Evolutionary conservation across 2,329 filamentous ascomycete genomes (phyloP), one percentile per base, ranked within the genome.

Genomic region (Fusarium sp.): DNA sequence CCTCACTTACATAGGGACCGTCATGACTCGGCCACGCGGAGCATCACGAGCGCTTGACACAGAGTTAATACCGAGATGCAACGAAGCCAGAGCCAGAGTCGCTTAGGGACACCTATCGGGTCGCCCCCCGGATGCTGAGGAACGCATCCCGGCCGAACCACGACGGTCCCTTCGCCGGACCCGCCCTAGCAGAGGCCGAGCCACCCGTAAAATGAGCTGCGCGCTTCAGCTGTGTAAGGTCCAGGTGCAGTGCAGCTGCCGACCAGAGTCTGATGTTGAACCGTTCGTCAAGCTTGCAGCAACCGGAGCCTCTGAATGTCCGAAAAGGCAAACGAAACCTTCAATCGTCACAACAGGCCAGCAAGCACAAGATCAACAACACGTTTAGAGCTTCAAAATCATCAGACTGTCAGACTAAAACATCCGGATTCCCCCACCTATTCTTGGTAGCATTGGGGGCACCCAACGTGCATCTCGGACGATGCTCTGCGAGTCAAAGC

Each of bases 11-110:
- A 66, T 34, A 66, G 58, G 61, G 56, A 64, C 63, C 48, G 48
- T 59, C 67, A 71, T 70, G 67, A 65, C 67, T 70, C 67, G 63
- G 66, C 66, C 34, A 58, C 65, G 51, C 62, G 52, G 51, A 62
- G 30, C 54, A 43, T 46, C 23, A 46, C 34, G 11, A 65, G 34
- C 60, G 43, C 60, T 65, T 48, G 46, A 62, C 52, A 61, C 41
- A 36, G 28, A 48, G 36, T 16, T 56, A 27, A 41, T 39, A 43
- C 56, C 53, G 12, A 28, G 23, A 34, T 43, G 51, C 43, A 30
- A 30, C 11, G 43, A 18, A n/a, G 13, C 13, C 44, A 31, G 44
- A 27, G 31, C 36, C 43, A 53, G 30, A 39, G 46, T 61, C 61
- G 50, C 64, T 47, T 41, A 48, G 30, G 43, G 28, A 37, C 43